Conservation (phyloP, 768 basidiomycete genomes). For the Russula sp. region DNA sequence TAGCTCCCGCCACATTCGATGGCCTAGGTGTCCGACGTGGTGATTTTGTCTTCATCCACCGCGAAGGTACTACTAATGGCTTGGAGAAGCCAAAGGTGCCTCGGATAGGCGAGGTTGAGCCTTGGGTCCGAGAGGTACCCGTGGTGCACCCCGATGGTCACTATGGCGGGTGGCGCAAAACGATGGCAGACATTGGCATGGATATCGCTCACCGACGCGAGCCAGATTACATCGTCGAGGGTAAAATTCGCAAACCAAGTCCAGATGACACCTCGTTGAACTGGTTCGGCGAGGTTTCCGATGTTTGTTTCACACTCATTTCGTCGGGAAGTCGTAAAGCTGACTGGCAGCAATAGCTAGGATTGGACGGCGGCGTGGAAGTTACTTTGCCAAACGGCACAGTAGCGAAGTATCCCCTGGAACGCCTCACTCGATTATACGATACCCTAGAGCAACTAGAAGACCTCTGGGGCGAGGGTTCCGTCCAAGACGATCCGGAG, state of each 20-base stretch:
- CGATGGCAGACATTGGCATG: conserved; percentile 59
- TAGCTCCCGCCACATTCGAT: conserved; percentile 39
- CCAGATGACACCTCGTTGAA: conserved; percentile 38
- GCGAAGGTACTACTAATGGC: conserved; percentile 64
- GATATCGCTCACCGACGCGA: conserved; percentile 44
- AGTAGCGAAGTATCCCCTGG: conserved; percentile 46
- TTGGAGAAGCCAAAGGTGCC: conserved; percentile 64
- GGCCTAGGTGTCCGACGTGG: conserved; percentile 76
- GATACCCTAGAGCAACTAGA: conserved; percentile 79
- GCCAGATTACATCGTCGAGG: conserved; percentile 31
- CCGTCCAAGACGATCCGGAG: conserved; percentile 28
- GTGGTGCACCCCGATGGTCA: conserved; percentile 40
- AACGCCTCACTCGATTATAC: conserved; percentile 66
- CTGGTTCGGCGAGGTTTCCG: conserved; percentile 87
- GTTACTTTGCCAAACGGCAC: conserved; percentile 59
- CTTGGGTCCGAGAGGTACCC: conserved; percentile 63
- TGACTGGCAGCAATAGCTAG: conserved; percentile 40
- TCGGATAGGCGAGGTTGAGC: conserved; percentile 75
- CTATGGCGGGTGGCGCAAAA: conserved; percentile 62
- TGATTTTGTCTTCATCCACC: conserved; percentile 79
- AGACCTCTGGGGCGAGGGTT: conserved; percentile 49
- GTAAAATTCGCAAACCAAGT: conserved; percentile 37
- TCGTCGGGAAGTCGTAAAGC: not conserved
- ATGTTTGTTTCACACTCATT: conserved; percentile 37
- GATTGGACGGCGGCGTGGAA: conserved; percentile 64